Conservation (phyloP, 108 stramenopile species). For the Nitzschia putrida region DNA sequence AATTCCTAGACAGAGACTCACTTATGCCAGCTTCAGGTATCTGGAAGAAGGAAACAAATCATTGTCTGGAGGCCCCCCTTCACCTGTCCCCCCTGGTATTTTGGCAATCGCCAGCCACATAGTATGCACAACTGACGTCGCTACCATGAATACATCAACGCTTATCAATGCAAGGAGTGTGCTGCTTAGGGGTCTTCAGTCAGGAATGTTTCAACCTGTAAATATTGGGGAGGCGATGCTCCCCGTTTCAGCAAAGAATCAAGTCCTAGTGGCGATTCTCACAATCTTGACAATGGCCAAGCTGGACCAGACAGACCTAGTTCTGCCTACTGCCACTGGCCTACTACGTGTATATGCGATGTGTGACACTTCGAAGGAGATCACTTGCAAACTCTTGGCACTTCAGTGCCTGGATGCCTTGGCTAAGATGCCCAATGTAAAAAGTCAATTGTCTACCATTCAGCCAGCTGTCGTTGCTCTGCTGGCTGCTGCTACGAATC, state of each 20-base stretch:
- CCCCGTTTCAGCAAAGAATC: conserved; percentile 22
- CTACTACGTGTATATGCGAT: conserved; percentile 40
- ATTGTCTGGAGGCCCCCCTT: background rate
- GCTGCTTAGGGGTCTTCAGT: conserved; percentile 23
- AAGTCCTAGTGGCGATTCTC: conserved; percentile 35
- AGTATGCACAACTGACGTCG: conserved; percentile 34
- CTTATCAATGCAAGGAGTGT: conserved; percentile 15
- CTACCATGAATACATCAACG: conserved; percentile 16
- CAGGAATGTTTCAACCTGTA: conserved; percentile 19
- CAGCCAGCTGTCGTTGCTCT: conserved; percentile 46
- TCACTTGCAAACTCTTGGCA: conserved; percentile 42
- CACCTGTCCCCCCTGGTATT: conserved; percentile 10
- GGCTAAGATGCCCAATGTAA: conserved; percentile 20
- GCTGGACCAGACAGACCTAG: background rate
- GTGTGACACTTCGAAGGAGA: conserved; percentile 22
- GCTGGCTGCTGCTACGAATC: conserved; percentile 44
- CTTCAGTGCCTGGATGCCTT: conserved; percentile 44
- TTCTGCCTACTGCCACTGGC: conserved; percentile 30
- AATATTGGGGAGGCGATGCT: background rate
- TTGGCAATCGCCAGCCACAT: conserved; percentile 36
- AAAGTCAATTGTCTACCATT: conserved; percentile 12
- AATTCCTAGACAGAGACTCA: conserved; percentile 48
- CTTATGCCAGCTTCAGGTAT: conserved; percentile 28
- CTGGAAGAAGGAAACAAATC: conserved; percentile 18
- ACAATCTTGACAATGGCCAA: conserved; percentile 29